Percentiles rank a stretch among this genome's conserved stretches.
Evolutionary conservation across 2,329 filamentous ascomycete genomes (phyloP).

Genomic region (Phymatotrichopsis omnivora): DNA sequence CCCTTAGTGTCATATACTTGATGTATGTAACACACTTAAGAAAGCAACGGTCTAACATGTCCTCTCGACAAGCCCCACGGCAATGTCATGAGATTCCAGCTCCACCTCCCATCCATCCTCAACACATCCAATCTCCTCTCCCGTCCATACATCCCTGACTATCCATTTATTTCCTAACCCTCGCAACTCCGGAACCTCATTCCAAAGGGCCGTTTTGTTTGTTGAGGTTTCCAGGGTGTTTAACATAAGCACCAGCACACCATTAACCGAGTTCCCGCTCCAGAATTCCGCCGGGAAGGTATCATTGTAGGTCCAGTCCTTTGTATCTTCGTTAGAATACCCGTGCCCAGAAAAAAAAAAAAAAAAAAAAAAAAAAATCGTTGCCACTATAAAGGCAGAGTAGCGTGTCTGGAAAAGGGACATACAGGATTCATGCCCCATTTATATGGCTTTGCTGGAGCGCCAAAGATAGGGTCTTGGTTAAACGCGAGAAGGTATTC

Average conservation of each 20-base stretch:
- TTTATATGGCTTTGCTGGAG: slow-evolving; percentile 39
- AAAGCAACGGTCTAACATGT: too few relatives aligned
- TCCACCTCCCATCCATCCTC: slow-evolving; percentile 2
- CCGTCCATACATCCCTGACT: slow-evolving; percentile 41
- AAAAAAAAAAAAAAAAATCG: slow-evolving; percentile 1
- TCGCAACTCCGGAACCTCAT: slow-evolving; percentile 39
- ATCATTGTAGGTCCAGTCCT: slow-evolving; percentile 34
- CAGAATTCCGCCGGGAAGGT: slow-evolving; percentile 44
- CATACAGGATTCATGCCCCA: slow-evolving; percentile 26
- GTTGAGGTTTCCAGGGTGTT: slow-evolving; percentile 36
- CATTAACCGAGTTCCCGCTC: slow-evolving; percentile 38
- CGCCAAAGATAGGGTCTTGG: slow-evolving; percentile 40
- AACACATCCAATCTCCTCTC: slow-evolving; percentile 7
- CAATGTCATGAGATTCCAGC: too few relatives aligned
- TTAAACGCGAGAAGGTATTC: slow-evolving; percentile 37
- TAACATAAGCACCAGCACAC: slow-evolving; percentile 41
- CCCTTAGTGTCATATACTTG: too few relatives aligned
- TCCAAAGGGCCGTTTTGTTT: slow-evolving; percentile 36
- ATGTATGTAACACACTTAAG: too few relatives aligned
- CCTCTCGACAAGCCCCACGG: too few relatives aligned
- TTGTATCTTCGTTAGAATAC: background rate
- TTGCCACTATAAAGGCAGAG: too few relatives aligned
- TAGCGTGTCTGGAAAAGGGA: too few relatives aligned
- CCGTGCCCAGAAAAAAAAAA: background rate
- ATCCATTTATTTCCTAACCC: slow-evolving; percentile 31